These are phyloP conservation scores for Cryptococcus jaspeensis DNA, from an alignment of 1,284 basidiomycete species.

Conservation along the genomic window DNA sequence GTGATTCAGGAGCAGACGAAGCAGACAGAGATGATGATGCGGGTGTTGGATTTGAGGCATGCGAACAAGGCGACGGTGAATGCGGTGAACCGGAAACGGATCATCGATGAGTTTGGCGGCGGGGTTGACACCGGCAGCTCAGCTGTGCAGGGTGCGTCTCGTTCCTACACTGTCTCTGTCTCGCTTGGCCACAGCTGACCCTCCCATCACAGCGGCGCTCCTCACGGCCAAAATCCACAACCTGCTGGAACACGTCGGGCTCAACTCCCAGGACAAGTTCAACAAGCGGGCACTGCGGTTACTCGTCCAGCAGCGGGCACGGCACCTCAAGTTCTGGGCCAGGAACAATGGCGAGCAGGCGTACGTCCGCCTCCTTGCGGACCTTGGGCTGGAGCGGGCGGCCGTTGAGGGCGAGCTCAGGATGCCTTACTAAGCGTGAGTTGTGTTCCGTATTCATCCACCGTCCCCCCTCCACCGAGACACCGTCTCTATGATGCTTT, in stretches of 20 bases:
- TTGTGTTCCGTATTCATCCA: neutral
- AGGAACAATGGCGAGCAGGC: conserved; percentile 60
- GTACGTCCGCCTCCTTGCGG: conserved; percentile 70
- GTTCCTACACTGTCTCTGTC: neutral
- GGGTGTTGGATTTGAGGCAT: conserved; percentile 79
- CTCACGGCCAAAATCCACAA: conserved; percentile 83
- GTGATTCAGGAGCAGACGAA: conserved; percentile 52
- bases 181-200: neutral
- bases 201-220: conserved; percentile 68
- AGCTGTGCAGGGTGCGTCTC: conserved; percentile 79
- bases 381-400: conserved; percentile 72
- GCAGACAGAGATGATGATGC: conserved; percentile 67
- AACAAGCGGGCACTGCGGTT: conserved; percentile 71
- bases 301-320: conserved; percentile 79
- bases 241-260: conserved; percentile 69
- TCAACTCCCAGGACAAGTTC: conserved; percentile 71
- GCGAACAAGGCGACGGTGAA: conserved; percentile 80
- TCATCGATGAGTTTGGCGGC: conserved; percentile 73
- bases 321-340: conserved; percentile 78
- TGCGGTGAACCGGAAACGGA: conserved; percentile 78
- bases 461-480: neutral
- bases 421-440: conserved; percentile 10
- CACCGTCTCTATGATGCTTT: conserved; percentile 36
- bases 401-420: conserved; percentile 85
- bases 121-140: conserved; percentile 76